Conservation (phyloP, 768 basidiomycete genomes). For the Trametes cubensis region DNA sequence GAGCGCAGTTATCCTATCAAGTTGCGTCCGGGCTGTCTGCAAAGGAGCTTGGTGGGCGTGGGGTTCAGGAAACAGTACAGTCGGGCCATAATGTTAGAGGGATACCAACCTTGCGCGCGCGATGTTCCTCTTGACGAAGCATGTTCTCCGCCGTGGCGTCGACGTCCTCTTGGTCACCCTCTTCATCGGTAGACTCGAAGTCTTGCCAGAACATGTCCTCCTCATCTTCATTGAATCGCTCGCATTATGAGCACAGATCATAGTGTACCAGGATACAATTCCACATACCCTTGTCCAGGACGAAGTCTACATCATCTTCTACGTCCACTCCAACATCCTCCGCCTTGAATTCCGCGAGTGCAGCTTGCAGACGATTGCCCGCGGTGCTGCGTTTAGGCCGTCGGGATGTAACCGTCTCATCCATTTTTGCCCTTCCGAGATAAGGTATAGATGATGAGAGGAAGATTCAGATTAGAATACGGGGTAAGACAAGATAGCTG, state of each 20-base stretch:
- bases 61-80: not conserved
- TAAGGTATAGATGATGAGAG: too few species aligned
- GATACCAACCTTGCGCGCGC: constrained; percentile 48
- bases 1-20: constrained; percentile 65
- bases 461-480: too few species aligned
- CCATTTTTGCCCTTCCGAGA: constrained; percentile 15
- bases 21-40: constrained; percentile 56
- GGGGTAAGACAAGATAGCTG: too few species aligned
- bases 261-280: too few species aligned
- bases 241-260: too few species aligned
- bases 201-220: constrained; percentile 82
- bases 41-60: constrained; percentile 1
- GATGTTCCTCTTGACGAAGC: constrained; percentile 63
- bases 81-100: not conserved
- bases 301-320: constrained; percentile 78
- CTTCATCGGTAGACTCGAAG: constrained; percentile 84
- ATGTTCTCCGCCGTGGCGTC: constrained; percentile 58
- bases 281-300: constrained; percentile 58
- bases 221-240: constrained; percentile 70
- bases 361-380: constrained; percentile 83
- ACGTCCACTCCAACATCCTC: constrained; percentile 54
- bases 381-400: constrained; percentile 74
- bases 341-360: constrained; percentile 67
- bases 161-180: constrained; percentile 49
- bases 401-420: constrained; percentile 56